Base-by-base conservation (phyloP, 306 rosid genomes). In the Quercus parvula region DNA sequence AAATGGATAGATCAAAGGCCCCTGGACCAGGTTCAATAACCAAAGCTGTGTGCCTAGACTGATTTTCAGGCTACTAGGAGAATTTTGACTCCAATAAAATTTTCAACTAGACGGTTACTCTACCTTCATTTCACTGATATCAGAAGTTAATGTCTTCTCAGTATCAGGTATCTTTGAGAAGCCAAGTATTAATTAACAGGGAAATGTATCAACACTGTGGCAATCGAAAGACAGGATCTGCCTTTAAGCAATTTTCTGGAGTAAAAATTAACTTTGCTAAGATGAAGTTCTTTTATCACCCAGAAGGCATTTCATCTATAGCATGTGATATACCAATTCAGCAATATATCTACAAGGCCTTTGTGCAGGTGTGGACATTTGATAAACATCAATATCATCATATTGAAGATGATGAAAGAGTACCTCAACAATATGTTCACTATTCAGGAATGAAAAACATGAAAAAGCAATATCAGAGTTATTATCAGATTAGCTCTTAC, bases 401-500 rank as follows among this genome's bases (percentile, higher is more conserved):
- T n/a, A 18, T 14, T 19, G 24, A 28, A 15, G 20, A 17, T 1
- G 9, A 35, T 12, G 38, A 68, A 35, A 35, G 41, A 68, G 52
- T 35, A 68, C 9, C 51, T 68, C 18, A 19, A 68, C 7, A 68
- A 63, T 27, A 25, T 68, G 27, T 18, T 68, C 17, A 68, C 20
- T 35, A 35, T 35, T 33, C 4, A 19, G n/a, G 51, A 59, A 52
- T 56, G 67, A 70, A n/a, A 57, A 66, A 66, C 5, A 44, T 12
- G 5, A 8, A 18, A 69, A 69, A 17, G 81, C 55, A 67, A 72
- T 54, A 66, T n/a, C 57, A 79, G 4, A 75, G 73, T 76, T 58
- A 35, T 68, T 19, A 25, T 73, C 68, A 78, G 28, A 63, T 56
- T 54, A 79, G 79, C 41, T 81, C 97, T 92, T 85, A 94, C 97